phyloP scores from a whole-genome alignment of 495 filamentous ascomycete genomes.

The Zalerion maritima region DNA sequence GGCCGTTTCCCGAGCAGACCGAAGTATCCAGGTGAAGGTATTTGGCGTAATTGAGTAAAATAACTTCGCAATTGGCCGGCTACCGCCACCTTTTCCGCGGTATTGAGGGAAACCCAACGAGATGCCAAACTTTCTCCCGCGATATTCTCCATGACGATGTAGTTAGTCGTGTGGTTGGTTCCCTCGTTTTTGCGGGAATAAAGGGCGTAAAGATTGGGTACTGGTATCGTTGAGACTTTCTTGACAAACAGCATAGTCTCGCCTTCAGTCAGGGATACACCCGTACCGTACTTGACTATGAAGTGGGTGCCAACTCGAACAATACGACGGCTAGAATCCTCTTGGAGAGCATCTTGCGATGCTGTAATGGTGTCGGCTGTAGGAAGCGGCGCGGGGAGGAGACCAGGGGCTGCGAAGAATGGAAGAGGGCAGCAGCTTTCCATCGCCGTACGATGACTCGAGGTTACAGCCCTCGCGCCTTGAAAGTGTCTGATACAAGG shows the following conservation, averaged over 20 bases:
- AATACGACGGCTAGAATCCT: neutral
- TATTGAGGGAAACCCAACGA: conserved; percentile 14
- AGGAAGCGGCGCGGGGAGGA: neutral
- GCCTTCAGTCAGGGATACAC: neutral
- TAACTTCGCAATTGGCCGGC: conserved; percentile 9
- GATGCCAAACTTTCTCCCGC: conserved; percentile 15
- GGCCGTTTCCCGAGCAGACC: conserved; percentile 15
- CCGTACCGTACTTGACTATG: neutral
- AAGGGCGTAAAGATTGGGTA: neutral
- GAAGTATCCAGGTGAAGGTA: conserved; percentile 19
- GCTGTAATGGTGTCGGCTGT: neutral
- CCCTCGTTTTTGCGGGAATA: no score
- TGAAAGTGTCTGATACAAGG: no score
- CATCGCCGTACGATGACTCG: no score
- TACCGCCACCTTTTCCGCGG: conserved; percentile 15
- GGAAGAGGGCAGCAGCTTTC: neutral
- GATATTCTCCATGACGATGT: conserved; percentile 25
- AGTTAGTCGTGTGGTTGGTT: conserved; percentile 10
- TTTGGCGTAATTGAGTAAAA: conserved; percentile 15
- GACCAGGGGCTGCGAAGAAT: neutral
- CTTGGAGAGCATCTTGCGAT: neutral
- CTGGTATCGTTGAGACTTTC: neutral
- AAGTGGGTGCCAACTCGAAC: neutral
- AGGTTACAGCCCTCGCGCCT: no score
- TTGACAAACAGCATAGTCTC: neutral